These are phyloP conservation scores for Yarrowia sp. DNA, from an alignment of 805 yeast species.

Conservation along the genomic window DNA sequence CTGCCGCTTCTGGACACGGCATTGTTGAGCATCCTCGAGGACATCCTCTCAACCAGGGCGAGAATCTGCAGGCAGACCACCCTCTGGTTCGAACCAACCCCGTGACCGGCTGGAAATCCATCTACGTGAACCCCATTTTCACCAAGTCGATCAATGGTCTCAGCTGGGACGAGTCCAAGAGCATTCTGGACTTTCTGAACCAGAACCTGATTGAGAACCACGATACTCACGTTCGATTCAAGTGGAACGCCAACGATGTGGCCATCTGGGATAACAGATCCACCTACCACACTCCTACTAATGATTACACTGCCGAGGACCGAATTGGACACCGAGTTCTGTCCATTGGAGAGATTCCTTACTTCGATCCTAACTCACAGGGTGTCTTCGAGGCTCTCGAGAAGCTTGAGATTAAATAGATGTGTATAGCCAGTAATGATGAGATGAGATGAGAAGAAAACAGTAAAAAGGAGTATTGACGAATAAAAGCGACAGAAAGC, in stretches of 20 bases:
- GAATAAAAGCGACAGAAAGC: too few relatives aligned
- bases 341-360: slow-evolving; percentile 35
- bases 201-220: slow-evolving; percentile 57
- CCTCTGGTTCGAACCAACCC: slow-evolving; percentile 72
- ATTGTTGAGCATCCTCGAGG: slow-evolving; percentile 44
- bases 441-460: neutral
- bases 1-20: slow-evolving; percentile 39
- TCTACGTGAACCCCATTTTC: slow-evolving; percentile 61
- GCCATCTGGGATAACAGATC: slow-evolving; percentile 83
- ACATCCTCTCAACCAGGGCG: slow-evolving; percentile 47
- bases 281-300: slow-evolving; percentile 66
- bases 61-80: slow-evolving; percentile 51
- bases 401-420: neutral
- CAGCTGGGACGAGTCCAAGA: slow-evolving; percentile 58
- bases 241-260: slow-evolving; percentile 73
- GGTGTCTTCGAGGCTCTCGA: slow-evolving; percentile 9
- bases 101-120: slow-evolving; percentile 67
- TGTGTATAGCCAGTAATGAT: neutral
- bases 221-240: slow-evolving; percentile 45
- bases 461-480: too few relatives aligned
- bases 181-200: slow-evolving; percentile 57
- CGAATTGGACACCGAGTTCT: slow-evolving; percentile 28
- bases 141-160: slow-evolving; percentile 61
- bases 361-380: slow-evolving; percentile 15
- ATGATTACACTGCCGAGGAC: slow-evolving; percentile 53